Evolutionary conservation across 352 stramenopile species (phyloP), one percentile per base, ranked within the genome.

Genomic region (Phytophthora pisi): DNA sequence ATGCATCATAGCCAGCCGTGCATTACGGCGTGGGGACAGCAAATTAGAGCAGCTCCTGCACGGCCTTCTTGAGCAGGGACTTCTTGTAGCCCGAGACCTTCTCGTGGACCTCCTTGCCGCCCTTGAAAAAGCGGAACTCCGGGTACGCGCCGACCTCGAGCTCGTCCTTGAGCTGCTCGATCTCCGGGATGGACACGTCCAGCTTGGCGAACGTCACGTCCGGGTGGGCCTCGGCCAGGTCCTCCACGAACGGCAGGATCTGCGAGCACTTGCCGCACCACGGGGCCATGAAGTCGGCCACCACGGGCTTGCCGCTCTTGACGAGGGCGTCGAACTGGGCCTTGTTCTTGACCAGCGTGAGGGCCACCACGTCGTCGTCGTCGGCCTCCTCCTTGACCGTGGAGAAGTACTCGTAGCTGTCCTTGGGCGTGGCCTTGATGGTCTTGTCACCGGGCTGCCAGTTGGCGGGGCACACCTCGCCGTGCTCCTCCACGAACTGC

Each of bases 401-500:
- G 40, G 84, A 89, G 59, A 96, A 96, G 75, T 94, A 94, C 75
- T 91, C 85, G 68, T 92, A 78, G 49, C 82, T 83, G 61, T 92
- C 79, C 56, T 89, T 93, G 8, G 90, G 82, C 54, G 95, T 91
- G 46, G 86, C 80, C 36, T 91, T 84, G 61, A 98, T 98, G 10
- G 88, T 97, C 78, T 93, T 91, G 57, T 86, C 83, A 20, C 93
- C 95, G 13, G 93, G 92, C 77, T 97, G 84, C 95, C 93, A 98
- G 77, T 97, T 97, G 30, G 92, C 92, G 6, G 93, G 95, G 74
- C 93, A 98, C 65, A 96, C 88, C 71, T 98, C 93, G 54, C 92
- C 92, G 73, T 98, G 91, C 66, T 98, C 89, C 45, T 94, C 93
- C 24, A 89, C 70, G 67, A 98, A 98, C 81, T 98, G 91, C 74